These are phyloP conservation scores for Oxytropis ochrocephala DNA, from an alignment of 306 rosid genomes.

Conservation along the genomic window DNA sequence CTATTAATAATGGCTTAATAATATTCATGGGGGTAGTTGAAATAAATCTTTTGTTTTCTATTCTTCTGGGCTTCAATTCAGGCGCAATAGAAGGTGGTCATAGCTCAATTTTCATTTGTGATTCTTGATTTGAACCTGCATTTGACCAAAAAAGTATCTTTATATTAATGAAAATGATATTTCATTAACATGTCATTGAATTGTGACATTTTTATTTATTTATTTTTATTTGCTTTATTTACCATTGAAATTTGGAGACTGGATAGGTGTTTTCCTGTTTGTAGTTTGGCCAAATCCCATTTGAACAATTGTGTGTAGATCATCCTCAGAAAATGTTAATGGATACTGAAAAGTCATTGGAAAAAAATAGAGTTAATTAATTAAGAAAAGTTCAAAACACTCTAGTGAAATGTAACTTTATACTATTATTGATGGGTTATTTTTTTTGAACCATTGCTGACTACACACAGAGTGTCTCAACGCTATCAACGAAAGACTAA, in stretches of 20 bases:
- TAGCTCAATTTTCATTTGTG: constrained; percentile 74
- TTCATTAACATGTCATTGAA: background rate
- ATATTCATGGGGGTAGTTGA: constrained; percentile 39
- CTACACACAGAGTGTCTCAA: too few species aligned
- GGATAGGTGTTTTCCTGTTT: constrained; percentile 38
- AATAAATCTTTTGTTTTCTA: constrained; percentile 43
- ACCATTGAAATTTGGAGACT: constrained; percentile 62
- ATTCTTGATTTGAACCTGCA: constrained; percentile 67
- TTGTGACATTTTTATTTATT: background rate
- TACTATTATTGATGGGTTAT: too few species aligned
- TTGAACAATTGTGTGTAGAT: constrained; percentile 74
- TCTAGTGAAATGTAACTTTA: background rate
- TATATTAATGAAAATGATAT: constrained; percentile 26
- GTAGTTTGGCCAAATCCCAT: constrained; percentile 77
- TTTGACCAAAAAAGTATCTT: background rate
- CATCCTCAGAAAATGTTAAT: constrained; percentile 65
- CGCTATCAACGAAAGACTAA: too few species aligned
- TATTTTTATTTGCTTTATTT: constrained; percentile 5
- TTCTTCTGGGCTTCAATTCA: constrained; percentile 37
- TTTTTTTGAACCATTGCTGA: too few species aligned
- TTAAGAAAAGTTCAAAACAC: background rate
- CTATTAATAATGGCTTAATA: constrained; percentile 36
- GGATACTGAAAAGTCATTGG: constrained; percentile 44
- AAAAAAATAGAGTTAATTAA: background rate
- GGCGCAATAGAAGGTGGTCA: constrained; percentile 44